Evolutionary conservation across 441 rosid genomes (phyloP).

Genomic region (Biscutella auriculata): DNA sequence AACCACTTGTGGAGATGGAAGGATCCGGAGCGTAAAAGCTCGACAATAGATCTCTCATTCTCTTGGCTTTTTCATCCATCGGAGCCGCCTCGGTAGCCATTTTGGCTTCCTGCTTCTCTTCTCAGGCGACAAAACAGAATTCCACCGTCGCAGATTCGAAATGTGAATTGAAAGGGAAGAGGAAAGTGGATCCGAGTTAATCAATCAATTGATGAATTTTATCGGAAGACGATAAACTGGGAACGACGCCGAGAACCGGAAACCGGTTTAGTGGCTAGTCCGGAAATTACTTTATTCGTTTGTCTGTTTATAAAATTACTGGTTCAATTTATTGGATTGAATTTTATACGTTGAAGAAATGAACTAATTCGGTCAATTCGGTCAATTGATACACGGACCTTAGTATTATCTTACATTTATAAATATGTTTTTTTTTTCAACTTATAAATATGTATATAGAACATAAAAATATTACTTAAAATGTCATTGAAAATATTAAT

Average conservation of each 20-base stretch:
- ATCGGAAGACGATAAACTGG: no score
- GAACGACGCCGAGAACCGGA: background rate
- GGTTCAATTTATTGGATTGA: background rate
- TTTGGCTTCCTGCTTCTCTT: constrained; percentile 1
- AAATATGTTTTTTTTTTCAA: no score
- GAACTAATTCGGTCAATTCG: no score
- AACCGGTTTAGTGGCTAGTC: background rate
- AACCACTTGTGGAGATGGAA: constrained; percentile 32
- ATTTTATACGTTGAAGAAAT: background rate
- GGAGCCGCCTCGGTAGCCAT: constrained; percentile 63
- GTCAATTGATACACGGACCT: no score
- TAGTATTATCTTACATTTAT: no score
- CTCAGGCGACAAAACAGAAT: no score
- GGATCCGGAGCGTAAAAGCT: constrained; percentile 94
- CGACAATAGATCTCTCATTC: constrained; percentile 94
- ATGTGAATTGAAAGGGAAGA: background rate
- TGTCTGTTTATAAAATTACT: background rate
- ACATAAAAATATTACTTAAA: no score
- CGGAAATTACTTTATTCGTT: background rate
- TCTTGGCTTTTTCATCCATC: constrained; percentile 92
- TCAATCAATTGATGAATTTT: background rate
- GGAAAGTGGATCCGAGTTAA: constrained; percentile 3
- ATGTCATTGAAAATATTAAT: no score
- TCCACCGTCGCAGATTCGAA: constrained; percentile 4
- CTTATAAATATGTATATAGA: no score